Conservation (phyloP, 306 rosid genomes). For the Fragaria nilgerrensis region DNA sequence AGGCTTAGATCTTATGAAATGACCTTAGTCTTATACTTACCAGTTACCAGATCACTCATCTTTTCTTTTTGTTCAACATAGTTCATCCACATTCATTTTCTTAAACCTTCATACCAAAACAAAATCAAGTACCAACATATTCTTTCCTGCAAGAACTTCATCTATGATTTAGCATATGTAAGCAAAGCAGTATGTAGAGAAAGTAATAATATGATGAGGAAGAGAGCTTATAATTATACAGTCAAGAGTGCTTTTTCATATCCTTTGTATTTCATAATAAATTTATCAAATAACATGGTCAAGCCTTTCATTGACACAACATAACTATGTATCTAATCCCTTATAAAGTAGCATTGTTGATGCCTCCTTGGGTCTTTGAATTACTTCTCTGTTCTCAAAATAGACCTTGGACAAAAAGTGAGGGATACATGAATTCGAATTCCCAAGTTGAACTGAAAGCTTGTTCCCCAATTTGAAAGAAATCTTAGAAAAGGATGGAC, state of each 20-base stretch:
- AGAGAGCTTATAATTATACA: conserved; percentile 38
- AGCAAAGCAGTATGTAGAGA: background rate
- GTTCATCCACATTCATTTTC: background rate
- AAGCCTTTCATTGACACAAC: conserved; percentile 58
- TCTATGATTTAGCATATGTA: background rate
- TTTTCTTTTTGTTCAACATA: background rate
- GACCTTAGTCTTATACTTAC: background rate
- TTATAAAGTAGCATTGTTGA: conserved; percentile 49
- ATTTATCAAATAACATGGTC: conserved; percentile 59
- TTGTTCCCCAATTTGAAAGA: conserved; percentile 46
- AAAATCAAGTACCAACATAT: background rate
- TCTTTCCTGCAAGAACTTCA: conserved; percentile 11
- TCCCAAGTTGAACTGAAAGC: conserved; percentile 40
- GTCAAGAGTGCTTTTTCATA: conserved; percentile 46
- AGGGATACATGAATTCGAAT: conserved; percentile 40
- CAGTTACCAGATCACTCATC: background rate
- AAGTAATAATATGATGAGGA: conserved; percentile 15
- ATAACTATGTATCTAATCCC: conserved; percentile 45
- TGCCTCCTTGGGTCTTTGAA: conserved; percentile 65
- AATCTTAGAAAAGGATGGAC: conserved; percentile 43
- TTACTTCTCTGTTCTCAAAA: conserved; percentile 41
- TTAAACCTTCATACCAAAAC: background rate
- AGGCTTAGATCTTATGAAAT: background rate
- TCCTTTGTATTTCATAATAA: conserved; percentile 60
- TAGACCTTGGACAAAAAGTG: conserved; percentile 45